Conservation (phyloP, 2,329 filamentous ascomycete species). For the Xylaria sp. region DNA sequence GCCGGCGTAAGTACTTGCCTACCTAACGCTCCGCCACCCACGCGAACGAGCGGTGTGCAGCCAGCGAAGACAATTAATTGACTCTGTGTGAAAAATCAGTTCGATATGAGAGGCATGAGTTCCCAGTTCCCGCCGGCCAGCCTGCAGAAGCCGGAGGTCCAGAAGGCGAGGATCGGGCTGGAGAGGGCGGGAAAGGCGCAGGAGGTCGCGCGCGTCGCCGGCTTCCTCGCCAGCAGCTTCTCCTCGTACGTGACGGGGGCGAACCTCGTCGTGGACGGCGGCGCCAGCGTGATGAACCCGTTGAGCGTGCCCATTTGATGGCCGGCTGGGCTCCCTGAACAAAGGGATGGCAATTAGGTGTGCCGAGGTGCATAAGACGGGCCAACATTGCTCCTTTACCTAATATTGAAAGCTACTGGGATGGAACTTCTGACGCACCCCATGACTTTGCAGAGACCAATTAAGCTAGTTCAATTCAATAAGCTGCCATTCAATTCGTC, state of each 20-base stretch:
- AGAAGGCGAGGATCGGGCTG: constrained; percentile 56
- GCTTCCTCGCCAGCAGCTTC: constrained; percentile 65
- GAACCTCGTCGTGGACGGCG: constrained; percentile 65
- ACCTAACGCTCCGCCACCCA: too few species aligned
- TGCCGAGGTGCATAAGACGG: too few species aligned
- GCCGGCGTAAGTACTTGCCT: constrained; percentile 40
- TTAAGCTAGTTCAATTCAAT: too few species aligned
- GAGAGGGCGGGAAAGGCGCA: constrained; percentile 60
- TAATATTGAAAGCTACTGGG: too few species aligned
- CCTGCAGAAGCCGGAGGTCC: constrained; percentile 53
- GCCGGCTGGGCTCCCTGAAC: neutral
- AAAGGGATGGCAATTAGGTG: neutral
- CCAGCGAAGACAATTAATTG: too few species aligned
- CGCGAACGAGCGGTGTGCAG: neutral
- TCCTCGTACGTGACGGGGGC: constrained; percentile 64
- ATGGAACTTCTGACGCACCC: too few species aligned
- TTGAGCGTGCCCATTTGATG: constrained; percentile 43
- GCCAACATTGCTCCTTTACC: too few species aligned
- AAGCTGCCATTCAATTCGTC: too few species aligned
- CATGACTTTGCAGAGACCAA: too few species aligned
- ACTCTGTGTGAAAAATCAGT: constrained; percentile 35
- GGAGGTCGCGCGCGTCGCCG: constrained; percentile 62
- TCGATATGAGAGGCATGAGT: constrained; percentile 53
- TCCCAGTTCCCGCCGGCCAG: constrained; percentile 58
- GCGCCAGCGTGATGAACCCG: constrained; percentile 50